Evolutionary conservation across 2,329 filamentous ascomycete species (phyloP).

Genomic region (Aspergillus sp.): DNA sequence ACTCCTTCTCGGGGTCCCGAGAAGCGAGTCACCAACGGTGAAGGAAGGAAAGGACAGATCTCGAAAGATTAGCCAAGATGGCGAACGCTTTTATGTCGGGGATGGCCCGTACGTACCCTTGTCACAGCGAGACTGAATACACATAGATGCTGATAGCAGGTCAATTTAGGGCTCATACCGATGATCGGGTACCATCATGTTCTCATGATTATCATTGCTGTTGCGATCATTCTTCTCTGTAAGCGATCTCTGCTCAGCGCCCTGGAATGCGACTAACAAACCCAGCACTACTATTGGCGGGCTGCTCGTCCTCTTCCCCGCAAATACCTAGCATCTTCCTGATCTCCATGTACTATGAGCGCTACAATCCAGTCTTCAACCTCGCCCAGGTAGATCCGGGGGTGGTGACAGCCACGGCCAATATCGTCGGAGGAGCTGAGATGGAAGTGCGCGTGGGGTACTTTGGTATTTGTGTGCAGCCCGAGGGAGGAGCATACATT

Average conservation of each 20-base stretch:
- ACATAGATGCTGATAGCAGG: conserved; percentile 6
- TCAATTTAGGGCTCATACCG: conserved; percentile 53
- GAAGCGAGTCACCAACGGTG: conserved; percentile 32
- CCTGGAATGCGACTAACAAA: conserved; percentile 20
- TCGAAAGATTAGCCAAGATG: conserved; percentile 21
- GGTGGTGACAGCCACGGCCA: conserved; percentile 78
- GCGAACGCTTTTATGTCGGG: conserved; percentile 28
- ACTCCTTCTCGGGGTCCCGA: conserved; percentile 42
- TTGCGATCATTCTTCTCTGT: conserved; percentile 94
- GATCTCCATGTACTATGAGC: conserved; percentile 94
- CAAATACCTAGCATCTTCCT: conserved; percentile 95
- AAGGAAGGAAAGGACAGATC: conserved; percentile 11
- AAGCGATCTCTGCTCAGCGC: conserved; percentile 41
- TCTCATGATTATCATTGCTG: conserved; percentile 93
- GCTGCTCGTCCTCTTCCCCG: conserved; percentile 94
- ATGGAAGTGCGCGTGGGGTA: conserved; percentile 93
- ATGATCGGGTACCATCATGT: conserved; percentile 75
- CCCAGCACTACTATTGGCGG: conserved; percentile 82
- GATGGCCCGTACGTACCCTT: conserved; percentile 33
- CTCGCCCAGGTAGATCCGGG: conserved; percentile 89
- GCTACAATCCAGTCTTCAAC: conserved; percentile 76
- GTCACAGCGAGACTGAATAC: background rate
- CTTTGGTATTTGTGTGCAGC: conserved; percentile 95
- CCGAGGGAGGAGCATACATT: conserved; percentile 84
- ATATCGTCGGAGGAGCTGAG: conserved; percentile 80